phyloP scores from a whole-genome alignment of 306 rosid genomes.

The Cucumis cinereus region DNA sequence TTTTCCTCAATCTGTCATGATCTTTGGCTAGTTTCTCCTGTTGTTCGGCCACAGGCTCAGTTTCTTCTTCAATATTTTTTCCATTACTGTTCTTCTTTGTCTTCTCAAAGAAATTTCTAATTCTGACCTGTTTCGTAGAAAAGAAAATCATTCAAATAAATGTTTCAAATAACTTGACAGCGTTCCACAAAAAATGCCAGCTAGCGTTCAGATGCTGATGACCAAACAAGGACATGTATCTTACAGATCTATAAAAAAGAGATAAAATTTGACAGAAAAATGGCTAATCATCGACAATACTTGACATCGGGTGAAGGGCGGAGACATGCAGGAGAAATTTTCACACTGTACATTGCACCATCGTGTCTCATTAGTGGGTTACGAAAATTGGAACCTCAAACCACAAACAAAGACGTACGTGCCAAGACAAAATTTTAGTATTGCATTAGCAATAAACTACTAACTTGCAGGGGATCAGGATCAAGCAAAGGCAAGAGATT shows the following conservation, averaged over 20 bases:
- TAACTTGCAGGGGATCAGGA: no score
- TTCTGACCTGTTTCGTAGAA: slow-evolving; percentile 50
- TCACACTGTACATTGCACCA: background rate
- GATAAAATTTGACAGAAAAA: background rate
- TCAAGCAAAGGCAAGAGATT: background rate
- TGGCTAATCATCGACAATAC: background rate
- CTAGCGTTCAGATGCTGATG: background rate
- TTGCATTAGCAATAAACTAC: no score
- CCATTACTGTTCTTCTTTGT: slow-evolving; percentile 21
- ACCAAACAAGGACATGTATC: background rate
- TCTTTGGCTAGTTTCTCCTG: slow-evolving; percentile 17
- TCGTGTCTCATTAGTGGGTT: background rate
- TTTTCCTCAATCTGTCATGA: slow-evolving; percentile 30
- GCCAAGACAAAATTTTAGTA: no score
- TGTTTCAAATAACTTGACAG: background rate
- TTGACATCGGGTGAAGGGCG: background rate
- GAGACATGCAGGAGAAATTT: background rate
- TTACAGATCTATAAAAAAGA: background rate
- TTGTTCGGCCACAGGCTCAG: slow-evolving; percentile 26
- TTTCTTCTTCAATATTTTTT: slow-evolving; percentile 23
- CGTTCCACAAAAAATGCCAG: background rate
- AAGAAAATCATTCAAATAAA: background rate
- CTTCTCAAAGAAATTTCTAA: slow-evolving; percentile 48
- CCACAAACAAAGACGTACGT: no score
- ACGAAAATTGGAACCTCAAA: no score